Evolutionary conservation across 169 alveolate species (phyloP).

Genomic region (Plasmodium malariae): DNA sequence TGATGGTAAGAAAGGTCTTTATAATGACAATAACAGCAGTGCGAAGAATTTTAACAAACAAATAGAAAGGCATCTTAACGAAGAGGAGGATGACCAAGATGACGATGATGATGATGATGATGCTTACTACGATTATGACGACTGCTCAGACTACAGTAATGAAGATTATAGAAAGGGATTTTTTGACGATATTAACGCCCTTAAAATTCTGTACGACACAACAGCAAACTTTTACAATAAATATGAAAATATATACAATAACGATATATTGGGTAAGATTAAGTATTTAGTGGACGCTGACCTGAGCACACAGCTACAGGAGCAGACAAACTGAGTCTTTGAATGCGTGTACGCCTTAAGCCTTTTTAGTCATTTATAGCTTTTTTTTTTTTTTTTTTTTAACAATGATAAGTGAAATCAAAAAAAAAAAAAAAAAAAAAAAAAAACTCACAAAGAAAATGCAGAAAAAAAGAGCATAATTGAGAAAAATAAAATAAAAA

Average conservation of each 20-base stretch:
- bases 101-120: slow-evolving; percentile 69
- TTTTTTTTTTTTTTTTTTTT: too few relatives aligned
- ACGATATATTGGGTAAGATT: slow-evolving; percentile 40
- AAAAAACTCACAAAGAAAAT: not conserved
- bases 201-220: slow-evolving; percentile 48
- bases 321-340: not conserved
- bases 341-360: too few relatives aligned
- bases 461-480: too few relatives aligned
- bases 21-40: not conserved
- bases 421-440: slow-evolving; percentile 4
- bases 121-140: slow-evolving; percentile 37
- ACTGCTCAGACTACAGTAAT: slow-evolving; percentile 61
- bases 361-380: too few relatives aligned
- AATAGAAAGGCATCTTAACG: not conserved
- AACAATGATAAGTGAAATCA: too few relatives aligned
- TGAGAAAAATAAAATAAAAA: too few relatives aligned
- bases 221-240: slow-evolving; percentile 37
- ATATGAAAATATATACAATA: slow-evolving; percentile 37
- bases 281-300: slow-evolving; percentile 64
- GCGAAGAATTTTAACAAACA: slow-evolving; percentile 14
- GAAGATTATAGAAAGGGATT: slow-evolving; percentile 72
- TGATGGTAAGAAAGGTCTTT: not conserved
- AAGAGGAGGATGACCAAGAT: slow-evolving; percentile 48
- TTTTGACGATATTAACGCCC: slow-evolving; percentile 63
- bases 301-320: slow-evolving; percentile 32